Evolutionary conservation across 2,329 filamentous ascomycete species (phyloP).

Genomic region (Ceratocystis eucalypticola): DNA sequence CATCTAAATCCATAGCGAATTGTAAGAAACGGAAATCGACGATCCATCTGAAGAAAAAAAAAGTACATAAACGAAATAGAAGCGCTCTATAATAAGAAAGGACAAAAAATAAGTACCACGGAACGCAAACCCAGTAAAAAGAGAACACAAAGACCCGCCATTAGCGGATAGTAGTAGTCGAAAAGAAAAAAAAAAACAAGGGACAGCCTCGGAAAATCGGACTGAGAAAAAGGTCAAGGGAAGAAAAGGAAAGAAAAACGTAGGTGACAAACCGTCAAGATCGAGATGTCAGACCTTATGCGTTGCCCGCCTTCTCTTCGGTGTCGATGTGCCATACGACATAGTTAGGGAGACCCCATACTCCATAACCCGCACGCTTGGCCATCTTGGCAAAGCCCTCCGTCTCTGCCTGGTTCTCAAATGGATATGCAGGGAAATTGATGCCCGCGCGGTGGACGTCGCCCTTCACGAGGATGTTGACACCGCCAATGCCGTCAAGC

Average conservation of each 20-base stretch:
- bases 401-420: slow-evolving; percentile 97
- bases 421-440: slow-evolving; percentile 93
- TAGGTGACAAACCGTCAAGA: neutral
- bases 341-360: slow-evolving; percentile 89
- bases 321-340: slow-evolving; percentile 98
- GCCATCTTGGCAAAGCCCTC: slow-evolving; percentile 99
- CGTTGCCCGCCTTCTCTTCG: slow-evolving; percentile 80
- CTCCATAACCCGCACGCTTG: slow-evolving; percentile 83
- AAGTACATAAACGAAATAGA: neutral
- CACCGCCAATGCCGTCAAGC: slow-evolving; percentile 89
- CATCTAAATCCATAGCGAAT: too few relatives aligned
- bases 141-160: neutral
- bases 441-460: slow-evolving; percentile 97
- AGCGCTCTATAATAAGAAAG: neutral
- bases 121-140: neutral
- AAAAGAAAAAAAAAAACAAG: neutral
- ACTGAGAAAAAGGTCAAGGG: neutral
- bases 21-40: neutral
- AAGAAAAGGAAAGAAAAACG: slow-evolving; percentile 5
- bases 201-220: neutral
- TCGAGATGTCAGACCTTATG: slow-evolving; percentile 25
- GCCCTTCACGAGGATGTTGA: slow-evolving; percentile 94
- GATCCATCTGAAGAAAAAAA: neutral
- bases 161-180: neutral
- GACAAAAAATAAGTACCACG: neutral